A percentile compares a stretch with the other conserved stretches of the same genome.
Evolutionary conservation across 2,329 filamentous ascomycete species (phyloP).

Genomic region (Passalora sequoiae): DNA sequence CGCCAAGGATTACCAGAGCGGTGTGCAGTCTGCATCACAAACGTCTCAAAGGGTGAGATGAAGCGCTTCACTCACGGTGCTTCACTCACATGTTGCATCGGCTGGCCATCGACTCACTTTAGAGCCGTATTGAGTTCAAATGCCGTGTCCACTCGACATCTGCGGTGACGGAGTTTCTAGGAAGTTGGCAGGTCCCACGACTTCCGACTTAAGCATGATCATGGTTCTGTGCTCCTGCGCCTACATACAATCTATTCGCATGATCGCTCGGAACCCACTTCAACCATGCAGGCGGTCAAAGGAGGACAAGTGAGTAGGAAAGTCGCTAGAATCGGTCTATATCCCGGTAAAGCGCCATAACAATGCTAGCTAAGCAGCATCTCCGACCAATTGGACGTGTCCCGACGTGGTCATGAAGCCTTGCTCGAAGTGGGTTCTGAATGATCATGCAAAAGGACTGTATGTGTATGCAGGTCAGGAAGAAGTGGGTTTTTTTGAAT

Average conservation of each 20-base stretch:
- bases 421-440: too few species aligned
- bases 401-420: too few species aligned
- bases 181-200: slow-evolving; percentile 1
- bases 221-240: background rate
- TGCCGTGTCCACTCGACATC: background rate
- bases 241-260: background rate
- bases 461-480: too few species aligned
- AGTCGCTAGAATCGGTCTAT: too few species aligned
- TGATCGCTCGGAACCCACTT: too few species aligned
- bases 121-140: background rate
- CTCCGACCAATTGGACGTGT: too few species aligned
- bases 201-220: background rate
- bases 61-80: background rate
- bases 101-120: background rate
- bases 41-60: background rate
- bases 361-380: too few species aligned
- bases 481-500: too few species aligned
- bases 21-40: background rate
- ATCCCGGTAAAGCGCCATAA: too few species aligned
- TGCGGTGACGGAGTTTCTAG: background rate
- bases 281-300: too few species aligned
- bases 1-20: slow-evolving; percentile 1
- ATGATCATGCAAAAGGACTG: too few species aligned
- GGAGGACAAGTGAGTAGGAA: too few species aligned
- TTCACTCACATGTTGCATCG: slow-evolving; percentile 1